Evolutionary conservation across 2,329 filamentous ascomycete species (phyloP), one percentile per base, ranked within the genome.

Genomic region (Colletotrichum liriopes): DNA sequence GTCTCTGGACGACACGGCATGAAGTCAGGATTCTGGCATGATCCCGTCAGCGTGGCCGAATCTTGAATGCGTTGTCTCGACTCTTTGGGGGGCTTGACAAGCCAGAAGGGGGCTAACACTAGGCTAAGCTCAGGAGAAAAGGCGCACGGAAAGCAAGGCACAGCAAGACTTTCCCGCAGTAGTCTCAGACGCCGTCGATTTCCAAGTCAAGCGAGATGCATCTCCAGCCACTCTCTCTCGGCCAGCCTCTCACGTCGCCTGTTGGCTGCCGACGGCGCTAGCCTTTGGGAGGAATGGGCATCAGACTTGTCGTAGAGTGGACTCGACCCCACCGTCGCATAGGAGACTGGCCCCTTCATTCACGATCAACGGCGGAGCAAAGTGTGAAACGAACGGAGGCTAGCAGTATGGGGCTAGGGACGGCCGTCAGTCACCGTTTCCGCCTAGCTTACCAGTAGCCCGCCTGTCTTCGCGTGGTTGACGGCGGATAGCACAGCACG

Each of bases 101-200:
- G 8, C 26, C 49, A n/a, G 39, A 41, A 41, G 6, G 69, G 69
- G 18, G 45, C 65, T 58, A 55, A 60, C 52, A 23, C 65, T 41
- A 69, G 47, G 26, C 37, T 29, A 54, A 37, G 47, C 7, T n/a
- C 58, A 54, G 51, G 54, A 59, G 23, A 32, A 39, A 23, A 32
- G 43, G 43, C 35, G 58, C 65, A 59, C 29, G 51, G 65, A 64
- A 72, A 70, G 60, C 70, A 72, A 72, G 70, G 70, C 70, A 72
- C 66, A 62, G 37, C 47, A 32, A 59, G 47, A n/a, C 20, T 47
- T 55, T 29, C 47, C 39, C 41, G 65, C 69, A 69, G 69, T 69
- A 72, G 69, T 14, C 65, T 71, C 59, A 14, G 51, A 54, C 69
- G 59, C 69, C 52, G 45, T 72, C 54, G 54, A 47, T 64, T 65